phyloP scores from a whole-genome alignment of 2,329 filamentous ascomycete species.

The Penicillium sp. region DNA sequence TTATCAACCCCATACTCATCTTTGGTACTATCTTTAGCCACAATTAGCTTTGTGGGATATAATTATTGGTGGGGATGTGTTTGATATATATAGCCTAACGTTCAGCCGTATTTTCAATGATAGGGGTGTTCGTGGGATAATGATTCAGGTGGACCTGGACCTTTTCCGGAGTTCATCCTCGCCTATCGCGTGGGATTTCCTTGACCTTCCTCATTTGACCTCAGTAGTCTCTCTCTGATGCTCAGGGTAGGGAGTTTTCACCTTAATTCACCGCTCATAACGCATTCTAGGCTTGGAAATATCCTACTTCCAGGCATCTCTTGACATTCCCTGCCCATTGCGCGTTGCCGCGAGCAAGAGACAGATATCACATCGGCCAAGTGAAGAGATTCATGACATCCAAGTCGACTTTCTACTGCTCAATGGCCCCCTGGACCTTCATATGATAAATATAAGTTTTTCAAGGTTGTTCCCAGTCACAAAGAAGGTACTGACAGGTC shows the following conservation, averaged over 20 bases:
- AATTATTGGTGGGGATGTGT: slow-evolving; percentile 7
- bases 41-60: slow-evolving; percentile 1
- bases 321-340: not conserved
- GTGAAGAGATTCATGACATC: not conserved
- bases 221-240: not conserved
- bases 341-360: not conserved
- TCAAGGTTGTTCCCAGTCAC: not conserved
- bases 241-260: not conserved
- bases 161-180: slow-evolving; percentile 3
- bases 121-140: slow-evolving; percentile 5
- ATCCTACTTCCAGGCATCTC: not conserved
- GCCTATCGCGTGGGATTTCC: not conserved
- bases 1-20: slow-evolving; percentile 6
- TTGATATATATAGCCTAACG: not conserved
- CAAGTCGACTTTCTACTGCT: not conserved
- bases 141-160: not conserved
- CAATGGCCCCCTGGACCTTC: not conserved
- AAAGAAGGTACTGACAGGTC: not conserved
- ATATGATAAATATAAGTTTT: not conserved
- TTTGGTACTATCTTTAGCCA: slow-evolving; percentile 9
- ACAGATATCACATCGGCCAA: not conserved
- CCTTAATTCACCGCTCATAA: not conserved
- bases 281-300: not conserved
- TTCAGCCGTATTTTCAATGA: not conserved
- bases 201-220: not conserved